These are phyloP conservation scores for Leccinum griseonigrum DNA, from an alignment of 1,284 basidiomycete species.

Conservation along the genomic window DNA sequence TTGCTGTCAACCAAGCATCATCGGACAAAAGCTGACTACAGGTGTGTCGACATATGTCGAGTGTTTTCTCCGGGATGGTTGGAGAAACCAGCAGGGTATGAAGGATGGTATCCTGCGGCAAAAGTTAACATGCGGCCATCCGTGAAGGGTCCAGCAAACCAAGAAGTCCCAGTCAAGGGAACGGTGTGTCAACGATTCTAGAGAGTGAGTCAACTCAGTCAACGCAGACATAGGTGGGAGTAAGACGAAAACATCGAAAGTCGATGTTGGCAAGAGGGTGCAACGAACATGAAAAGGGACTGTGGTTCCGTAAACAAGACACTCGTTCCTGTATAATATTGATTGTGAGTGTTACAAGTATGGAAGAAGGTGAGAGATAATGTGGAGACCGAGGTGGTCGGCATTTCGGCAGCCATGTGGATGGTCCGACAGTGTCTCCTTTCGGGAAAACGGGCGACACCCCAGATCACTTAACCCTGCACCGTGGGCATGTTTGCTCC, in stretches of 20 bases:
- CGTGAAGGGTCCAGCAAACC: constrained; percentile 20
- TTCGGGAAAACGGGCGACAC: constrained; percentile 21
- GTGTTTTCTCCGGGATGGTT: constrained; percentile 29
- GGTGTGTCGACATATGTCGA: constrained; percentile 31
- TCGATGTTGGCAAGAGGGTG: constrained; percentile 15
- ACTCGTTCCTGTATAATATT: constrained; percentile 35
- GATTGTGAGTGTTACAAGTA: constrained; percentile 31
- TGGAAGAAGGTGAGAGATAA: constrained; percentile 32
- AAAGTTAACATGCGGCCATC: constrained; percentile 15
- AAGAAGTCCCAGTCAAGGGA: constrained; percentile 34
- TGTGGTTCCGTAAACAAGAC: constrained; percentile 31
- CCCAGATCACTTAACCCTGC: constrained; percentile 29
- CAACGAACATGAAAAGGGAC: constrained; percentile 21
- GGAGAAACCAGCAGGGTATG: constrained; percentile 27
- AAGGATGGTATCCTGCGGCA: constrained; percentile 25
- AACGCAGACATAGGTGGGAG: constrained; percentile 26
- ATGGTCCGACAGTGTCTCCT: not conserved
- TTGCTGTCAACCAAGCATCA: constrained; percentile 23
- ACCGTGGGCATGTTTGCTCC: constrained; percentile 26
- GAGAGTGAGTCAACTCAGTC: constrained; percentile 25
- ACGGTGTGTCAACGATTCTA: constrained; percentile 23
- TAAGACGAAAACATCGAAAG: constrained; percentile 22
- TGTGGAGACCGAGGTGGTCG: constrained; percentile 34
- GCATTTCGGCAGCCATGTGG: constrained; percentile 32
- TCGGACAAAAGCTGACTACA: constrained; percentile 33